Percentiles rank a stretch among this genome's conserved stretches.
Evolutionary conservation across 2,329 filamentous ascomycete genomes (phyloP).

Genomic region (Trichophyton rubrum): DNA sequence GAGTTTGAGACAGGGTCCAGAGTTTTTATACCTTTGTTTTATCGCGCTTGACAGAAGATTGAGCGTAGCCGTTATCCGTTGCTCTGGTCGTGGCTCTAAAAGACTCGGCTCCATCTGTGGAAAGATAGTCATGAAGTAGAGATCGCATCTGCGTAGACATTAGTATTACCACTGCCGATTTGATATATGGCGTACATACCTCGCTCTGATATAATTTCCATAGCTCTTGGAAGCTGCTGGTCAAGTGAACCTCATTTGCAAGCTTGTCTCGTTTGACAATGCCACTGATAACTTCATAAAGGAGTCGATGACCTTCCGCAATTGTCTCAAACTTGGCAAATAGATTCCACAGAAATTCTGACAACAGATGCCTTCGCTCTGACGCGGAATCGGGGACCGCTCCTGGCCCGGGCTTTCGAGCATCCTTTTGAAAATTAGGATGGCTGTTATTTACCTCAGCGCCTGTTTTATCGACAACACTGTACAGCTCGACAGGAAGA

Average conservation of each 20-base stretch:
- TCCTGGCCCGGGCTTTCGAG: conserved; percentile 42
- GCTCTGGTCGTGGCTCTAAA: conserved; percentile 43
- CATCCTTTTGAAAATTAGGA: conserved; percentile 43
- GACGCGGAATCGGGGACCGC: conserved; percentile 60
- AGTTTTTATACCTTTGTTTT: conserved; percentile 33
- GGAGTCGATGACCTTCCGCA: conserved; percentile 82
- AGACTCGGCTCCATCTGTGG: conserved; percentile 68
- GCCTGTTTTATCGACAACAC: conserved; percentile 88
- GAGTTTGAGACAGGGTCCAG: not conserved
- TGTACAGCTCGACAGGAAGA: conserved; percentile 84
- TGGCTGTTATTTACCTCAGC: conserved; percentile 87
- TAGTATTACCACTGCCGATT: not conserved
- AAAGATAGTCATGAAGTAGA: conserved; percentile 87
- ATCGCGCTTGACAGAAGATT: conserved; percentile 37
- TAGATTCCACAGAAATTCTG: conserved; percentile 80
- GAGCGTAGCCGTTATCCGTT: conserved; percentile 38
- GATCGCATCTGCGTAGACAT: conserved; percentile 54
- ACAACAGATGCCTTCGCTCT: conserved; percentile 70
- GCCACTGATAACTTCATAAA: conserved; percentile 82
- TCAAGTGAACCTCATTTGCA: conserved; percentile 51
- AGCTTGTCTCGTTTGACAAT: conserved; percentile 71
- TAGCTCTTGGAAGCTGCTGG: conserved; percentile 84
- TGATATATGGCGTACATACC: conserved; percentile 18
- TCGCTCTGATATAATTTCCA: conserved; percentile 99
- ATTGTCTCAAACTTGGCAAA: conserved; percentile 98